Base-by-base conservation (phyloP, 164 flowering plant genomes). In the Berberis thunbergii region DNA sequence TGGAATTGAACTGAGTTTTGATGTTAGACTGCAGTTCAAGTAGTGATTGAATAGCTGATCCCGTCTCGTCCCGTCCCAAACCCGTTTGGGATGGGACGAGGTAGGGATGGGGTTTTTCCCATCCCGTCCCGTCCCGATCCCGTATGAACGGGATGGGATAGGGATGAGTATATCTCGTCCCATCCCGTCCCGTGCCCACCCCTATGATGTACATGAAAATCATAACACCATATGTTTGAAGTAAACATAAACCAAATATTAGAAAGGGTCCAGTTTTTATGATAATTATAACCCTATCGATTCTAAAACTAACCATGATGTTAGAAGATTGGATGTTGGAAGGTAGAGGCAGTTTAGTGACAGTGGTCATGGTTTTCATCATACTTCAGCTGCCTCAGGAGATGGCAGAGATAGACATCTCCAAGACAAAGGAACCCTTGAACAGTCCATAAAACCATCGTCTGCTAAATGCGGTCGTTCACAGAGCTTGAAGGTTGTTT, bases 271-370 rank as follows among this genome's bases (percentile, higher is more conserved):
- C 71, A 45, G 40, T 13, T 4, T 49, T 59, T 63, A 57, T 39
- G 56, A 55, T 12, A 43, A 43, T 50, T 41, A 4, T 45, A 63
- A n/a, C 3, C 13, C 6, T 63, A 41, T 57, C n/a, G 62, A 49
- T 54, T 55, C 71, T 43, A 60, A 45, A 3, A 46, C 61, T 12
- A 2, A 52, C 5, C 9, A 48, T 48, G 41, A 53, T 11, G 8
- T 5, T 49, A 48, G n/a, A 26, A 26, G 26, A 26, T 0, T 63
- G 74, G 59, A 26, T 49, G 2, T 52, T 57, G 59, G 43, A 64
- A 61, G 42, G 61, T 75, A 73, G 71, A 70, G 76, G 66, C 71
- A 64, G 44, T 64, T 70, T 60, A 67, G 69, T 60, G 78, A 70
- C 60, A 68, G 60, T 60, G 43, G 26, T 72, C 45, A 61, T 69